A percentile compares a stretch with the other conserved stretches of the same genome.
phyloP scores from a whole-genome alignment of 352 stramenopile genomes.

The Pythium biforme region DNA sequence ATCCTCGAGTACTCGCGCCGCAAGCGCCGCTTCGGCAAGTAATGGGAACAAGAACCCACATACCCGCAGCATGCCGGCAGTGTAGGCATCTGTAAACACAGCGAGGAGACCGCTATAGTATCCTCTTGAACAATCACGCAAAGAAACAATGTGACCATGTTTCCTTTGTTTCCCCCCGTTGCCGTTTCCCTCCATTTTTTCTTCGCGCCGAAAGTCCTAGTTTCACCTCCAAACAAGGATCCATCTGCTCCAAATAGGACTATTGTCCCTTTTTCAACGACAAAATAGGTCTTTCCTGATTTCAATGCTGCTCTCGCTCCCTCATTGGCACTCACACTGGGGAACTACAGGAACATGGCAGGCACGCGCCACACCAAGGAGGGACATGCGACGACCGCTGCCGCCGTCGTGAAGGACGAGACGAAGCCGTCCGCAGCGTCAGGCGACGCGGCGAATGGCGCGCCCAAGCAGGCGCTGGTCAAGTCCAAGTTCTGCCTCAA shows the following conservation, averaged over 20 bases:
- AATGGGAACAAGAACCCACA: too few relatives aligned
- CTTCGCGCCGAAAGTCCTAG: neutral
- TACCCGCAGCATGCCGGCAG: too few relatives aligned
- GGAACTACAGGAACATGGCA: constrained; percentile 17
- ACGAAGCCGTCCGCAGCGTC: neutral
- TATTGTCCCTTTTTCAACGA: neutral
- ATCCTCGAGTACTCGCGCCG: constrained; percentile 86
- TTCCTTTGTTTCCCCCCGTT: constrained; percentile 1
- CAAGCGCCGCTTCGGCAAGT: constrained; percentile 90
- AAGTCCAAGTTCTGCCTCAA: constrained; percentile 85
- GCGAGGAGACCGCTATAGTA: too few relatives aligned
- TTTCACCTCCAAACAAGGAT: neutral
- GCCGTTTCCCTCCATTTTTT: constrained; percentile 25
- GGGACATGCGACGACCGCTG: too few relatives aligned
- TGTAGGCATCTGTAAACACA: neutral
- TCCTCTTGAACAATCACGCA: too few relatives aligned
- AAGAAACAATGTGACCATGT: too few relatives aligned
- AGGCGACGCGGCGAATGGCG: neutral
- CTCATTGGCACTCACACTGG: too few relatives aligned
- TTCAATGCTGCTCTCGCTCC: neutral
- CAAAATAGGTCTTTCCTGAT: constrained; percentile 9
- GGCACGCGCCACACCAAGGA: constrained; percentile 7
- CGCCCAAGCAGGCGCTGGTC: constrained; percentile 25
- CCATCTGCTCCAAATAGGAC: neutral
- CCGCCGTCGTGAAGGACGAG: too few relatives aligned